Evolutionary conservation across 1,139 yeast genomes (phyloP), one percentile per base, ranked within the genome.

Genomic region (Kodamaea derodonti): DNA sequence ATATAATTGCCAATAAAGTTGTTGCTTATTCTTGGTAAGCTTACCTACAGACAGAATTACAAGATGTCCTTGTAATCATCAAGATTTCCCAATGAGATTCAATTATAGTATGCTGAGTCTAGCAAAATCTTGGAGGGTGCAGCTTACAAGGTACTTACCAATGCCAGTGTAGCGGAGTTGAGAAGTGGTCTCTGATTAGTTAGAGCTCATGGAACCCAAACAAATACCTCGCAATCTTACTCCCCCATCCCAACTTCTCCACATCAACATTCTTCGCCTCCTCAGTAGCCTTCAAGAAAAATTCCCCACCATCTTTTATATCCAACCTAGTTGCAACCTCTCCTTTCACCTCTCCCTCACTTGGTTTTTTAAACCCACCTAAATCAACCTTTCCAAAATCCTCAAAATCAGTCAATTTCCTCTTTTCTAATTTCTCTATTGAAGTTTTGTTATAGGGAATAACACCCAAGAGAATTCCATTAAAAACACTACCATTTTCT

Each of bases 381-480:
- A 43, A 33, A 20, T 39, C 43, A 20, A 41, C 31, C 13, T 31
- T 47, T 3, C 87, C 88, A 25, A 80, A 67, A 46, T 81, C 82
- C 43, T 80, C 81, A 25, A 54, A 57, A 16, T 62, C 68, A 10
- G 68, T 66, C 34, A 81, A 63, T 35, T 65, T 68, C 40, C 80
- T 62, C 30, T 80, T 76, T 20, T 81, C 78, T 36, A 82, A 60
- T 47, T 78, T 78, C 49, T 82, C 90, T 20, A 81, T 68, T 1
- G 80, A 73, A 25, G 65, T 66, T 45, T 75, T 78, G 33, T 74
- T 66, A 56, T 82, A 76, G 27, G 92, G 79, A 13, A 84, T 78
- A 38, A 92, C 92, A 1, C 96, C 95, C 37, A 86, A 66, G 35
- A 83, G 68, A 13, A 75, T 72, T 0, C 88, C 92, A 35, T 81